These are phyloP conservation scores for Metarhizium album DNA, from an alignment of 2,329 filamentous ascomycete genomes.

Conservation along the genomic window DNA sequence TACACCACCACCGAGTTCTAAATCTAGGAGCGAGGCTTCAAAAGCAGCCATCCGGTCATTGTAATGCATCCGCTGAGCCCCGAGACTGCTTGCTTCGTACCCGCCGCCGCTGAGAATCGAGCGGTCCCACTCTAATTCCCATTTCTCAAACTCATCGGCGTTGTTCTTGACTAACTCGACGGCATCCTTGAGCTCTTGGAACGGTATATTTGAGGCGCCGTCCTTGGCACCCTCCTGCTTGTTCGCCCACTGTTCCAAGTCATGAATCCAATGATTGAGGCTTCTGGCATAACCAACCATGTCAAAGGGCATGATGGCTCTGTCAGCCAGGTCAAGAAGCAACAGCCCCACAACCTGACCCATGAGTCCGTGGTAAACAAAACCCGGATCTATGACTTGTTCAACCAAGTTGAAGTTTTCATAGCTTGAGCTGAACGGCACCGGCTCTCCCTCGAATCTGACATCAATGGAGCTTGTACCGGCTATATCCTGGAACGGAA, in stretches of 20 bases:
- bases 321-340: conserved; percentile 76
- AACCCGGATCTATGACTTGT: conserved; percentile 68
- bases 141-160: conserved; percentile 54
- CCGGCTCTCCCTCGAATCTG: conserved; percentile 56
- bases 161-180: conserved; percentile 43
- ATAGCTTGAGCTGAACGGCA: conserved; percentile 74
- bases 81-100: conserved; percentile 62
- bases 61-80: conserved; percentile 57
- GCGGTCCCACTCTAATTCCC: conserved; percentile 68
- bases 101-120: conserved; percentile 60
- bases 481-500: conserved; percentile 83
- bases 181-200: conserved; percentile 38
- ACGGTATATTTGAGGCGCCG: conserved; percentile 13
- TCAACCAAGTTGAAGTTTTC: conserved; percentile 85
- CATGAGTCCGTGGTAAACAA: conserved; percentile 68
- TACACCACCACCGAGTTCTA: conserved; percentile 62
- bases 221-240: conserved; percentile 33
- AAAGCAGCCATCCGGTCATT: conserved; percentile 73
- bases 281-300: conserved; percentile 60
- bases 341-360: conserved; percentile 72
- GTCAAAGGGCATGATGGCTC: conserved; percentile 73
- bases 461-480: conserved; percentile 84
- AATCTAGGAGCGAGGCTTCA: conserved; percentile 72
- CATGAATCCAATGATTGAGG: conserved; percentile 53
- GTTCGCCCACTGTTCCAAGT: conserved; percentile 55